These are phyloP conservation scores for Rhinocladiella mackenziei DNA, from an alignment of 2,329 filamentous ascomycete genomes.

Conservation along the genomic window DNA sequence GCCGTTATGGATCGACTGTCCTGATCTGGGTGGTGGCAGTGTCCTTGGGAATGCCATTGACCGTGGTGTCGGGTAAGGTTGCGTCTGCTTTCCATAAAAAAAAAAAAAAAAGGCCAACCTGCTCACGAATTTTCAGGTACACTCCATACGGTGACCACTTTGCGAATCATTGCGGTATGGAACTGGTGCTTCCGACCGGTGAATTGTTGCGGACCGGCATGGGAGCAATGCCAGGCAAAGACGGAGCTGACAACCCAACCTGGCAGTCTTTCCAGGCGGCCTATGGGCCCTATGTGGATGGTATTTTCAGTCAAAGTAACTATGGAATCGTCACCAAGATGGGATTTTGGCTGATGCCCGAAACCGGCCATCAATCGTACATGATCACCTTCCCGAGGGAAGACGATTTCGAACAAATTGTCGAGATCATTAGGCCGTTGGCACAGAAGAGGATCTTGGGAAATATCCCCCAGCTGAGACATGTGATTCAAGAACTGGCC, in stretches of 20 bases:
- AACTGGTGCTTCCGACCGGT: conserved; percentile 42
- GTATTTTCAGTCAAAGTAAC: conserved; percentile 32
- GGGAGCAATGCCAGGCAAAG: conserved; percentile 33
- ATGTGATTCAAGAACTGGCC: conserved; percentile 34
- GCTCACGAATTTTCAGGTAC: conserved; percentile 9
- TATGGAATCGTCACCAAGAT: conserved; percentile 35
- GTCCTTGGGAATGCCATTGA: conserved; percentile 51
- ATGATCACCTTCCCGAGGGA: conserved; percentile 40
- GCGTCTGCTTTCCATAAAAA: not conserved
- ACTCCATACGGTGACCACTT: conserved; percentile 44
- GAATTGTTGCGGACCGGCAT: conserved; percentile 41
- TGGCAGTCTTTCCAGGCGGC: conserved; percentile 30
- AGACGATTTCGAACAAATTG: conserved; percentile 36
- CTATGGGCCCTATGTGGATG: conserved; percentile 39
- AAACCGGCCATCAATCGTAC: conserved; percentile 39
- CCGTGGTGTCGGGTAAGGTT: conserved; percentile 39
- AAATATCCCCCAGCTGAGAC: conserved; percentile 33
- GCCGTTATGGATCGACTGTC: conserved; percentile 47
- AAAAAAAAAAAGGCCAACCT: not conserved
- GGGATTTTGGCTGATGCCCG: conserved; percentile 31
- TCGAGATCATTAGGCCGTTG: conserved; percentile 39
- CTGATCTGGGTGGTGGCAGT: conserved; percentile 49
- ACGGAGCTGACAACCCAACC: conserved; percentile 36
- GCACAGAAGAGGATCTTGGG: conserved; percentile 31
- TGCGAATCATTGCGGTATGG: conserved; percentile 44